A percentile compares a stretch with the other conserved stretches of the same genome.
Conservation (phyloP, 2,329 filamentous ascomycete genomes). For the Stachybotrys chlorohalonatus region DNA sequence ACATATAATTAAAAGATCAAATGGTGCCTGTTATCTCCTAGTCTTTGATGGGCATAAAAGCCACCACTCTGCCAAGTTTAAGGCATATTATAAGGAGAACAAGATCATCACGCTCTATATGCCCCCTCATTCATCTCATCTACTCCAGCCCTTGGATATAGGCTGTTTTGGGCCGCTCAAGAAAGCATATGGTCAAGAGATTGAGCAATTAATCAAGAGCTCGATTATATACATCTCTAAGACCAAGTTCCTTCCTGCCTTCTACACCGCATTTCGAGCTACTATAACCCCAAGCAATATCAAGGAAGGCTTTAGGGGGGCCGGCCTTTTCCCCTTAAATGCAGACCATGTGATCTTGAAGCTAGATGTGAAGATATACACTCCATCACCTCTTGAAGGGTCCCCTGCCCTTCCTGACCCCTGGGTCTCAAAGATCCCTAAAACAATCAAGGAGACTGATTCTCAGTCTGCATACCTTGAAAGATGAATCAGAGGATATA, state of each 20-base stretch:
- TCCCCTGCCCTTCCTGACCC: neutral
- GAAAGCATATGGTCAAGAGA: neutral
- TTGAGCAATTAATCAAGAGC: neutral
- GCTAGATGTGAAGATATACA: neutral
- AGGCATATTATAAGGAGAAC: neutral
- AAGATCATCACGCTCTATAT: neutral
- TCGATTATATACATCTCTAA: neutral
- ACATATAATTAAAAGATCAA: neutral
- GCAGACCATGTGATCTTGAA: neutral
- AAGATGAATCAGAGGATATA: constrained; percentile 1
- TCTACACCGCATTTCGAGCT: neutral
- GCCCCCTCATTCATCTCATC: neutral
- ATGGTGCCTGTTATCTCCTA: neutral
- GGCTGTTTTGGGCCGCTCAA: neutral
- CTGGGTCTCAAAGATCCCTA: constrained; percentile 1
- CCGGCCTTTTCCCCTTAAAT: neutral
- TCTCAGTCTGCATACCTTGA: constrained; percentile 3
- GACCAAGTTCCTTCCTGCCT: neutral
- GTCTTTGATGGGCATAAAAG: neutral
- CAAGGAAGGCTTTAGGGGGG: neutral
- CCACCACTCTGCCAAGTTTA: neutral
- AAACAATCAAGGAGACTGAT: neutral
- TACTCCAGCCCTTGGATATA: neutral
- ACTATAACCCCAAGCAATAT: neutral
- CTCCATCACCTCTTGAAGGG: neutral